These are phyloP conservation scores for Vanderwaltozyma tropicalis DNA, from an alignment of 805 yeast genomes.

Conservation along the genomic window DNA sequence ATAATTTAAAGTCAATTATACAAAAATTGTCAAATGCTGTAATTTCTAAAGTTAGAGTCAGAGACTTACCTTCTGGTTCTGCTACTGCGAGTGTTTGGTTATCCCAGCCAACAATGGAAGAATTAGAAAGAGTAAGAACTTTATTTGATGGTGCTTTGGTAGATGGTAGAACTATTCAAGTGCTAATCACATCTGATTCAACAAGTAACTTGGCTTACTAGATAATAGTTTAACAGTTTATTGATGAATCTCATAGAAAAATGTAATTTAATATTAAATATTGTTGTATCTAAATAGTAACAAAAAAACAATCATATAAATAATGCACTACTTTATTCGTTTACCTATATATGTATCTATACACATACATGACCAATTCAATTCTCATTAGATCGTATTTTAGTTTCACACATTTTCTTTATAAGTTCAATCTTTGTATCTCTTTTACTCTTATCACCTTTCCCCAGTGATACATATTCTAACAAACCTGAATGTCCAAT, in stretches of 20 bases:
- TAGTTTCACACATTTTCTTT: constrained; percentile 17
- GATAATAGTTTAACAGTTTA: background rate
- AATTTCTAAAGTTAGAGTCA: constrained; percentile 19
- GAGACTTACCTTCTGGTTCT: constrained; percentile 32
- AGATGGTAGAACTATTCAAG: constrained; percentile 35
- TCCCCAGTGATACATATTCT: constrained; percentile 24
- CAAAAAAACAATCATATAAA: background rate
- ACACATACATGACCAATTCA: background rate
- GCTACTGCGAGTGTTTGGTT: constrained; percentile 31
- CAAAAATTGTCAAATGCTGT: constrained; percentile 14
- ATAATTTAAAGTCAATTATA: constrained; percentile 14
- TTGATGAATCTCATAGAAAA: background rate
- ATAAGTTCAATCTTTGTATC: constrained; percentile 19
- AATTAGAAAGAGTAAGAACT: constrained; percentile 24
- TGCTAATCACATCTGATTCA: constrained; percentile 22
- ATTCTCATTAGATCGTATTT: constrained; percentile 4
- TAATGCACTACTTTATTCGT: too few species aligned
- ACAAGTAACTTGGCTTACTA: constrained; percentile 4
- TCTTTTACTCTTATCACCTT: constrained; percentile 12
- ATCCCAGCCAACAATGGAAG: constrained; percentile 14
- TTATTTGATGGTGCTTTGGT: constrained; percentile 36
- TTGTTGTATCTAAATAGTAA: background rate
- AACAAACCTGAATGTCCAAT: constrained; percentile 22
- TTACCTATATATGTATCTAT: background rate
- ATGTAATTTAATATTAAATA: background rate